Conservation (phyloP, 2,329 filamentous ascomycete genomes). For the Beauveria bassiana region DNA sequence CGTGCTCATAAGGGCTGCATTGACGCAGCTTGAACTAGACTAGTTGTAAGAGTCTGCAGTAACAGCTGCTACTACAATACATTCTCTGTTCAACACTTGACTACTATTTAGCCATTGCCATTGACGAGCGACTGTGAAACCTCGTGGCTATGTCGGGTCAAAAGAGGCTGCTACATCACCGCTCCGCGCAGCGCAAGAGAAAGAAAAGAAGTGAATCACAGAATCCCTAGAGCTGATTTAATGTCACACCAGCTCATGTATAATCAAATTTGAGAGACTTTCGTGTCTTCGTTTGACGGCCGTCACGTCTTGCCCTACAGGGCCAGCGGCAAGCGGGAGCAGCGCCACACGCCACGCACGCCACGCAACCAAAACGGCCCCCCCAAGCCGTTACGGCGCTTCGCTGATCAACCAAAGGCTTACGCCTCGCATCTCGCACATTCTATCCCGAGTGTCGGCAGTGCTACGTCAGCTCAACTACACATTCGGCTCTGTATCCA, state of each 20-base stretch:
- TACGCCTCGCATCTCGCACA: constrained; percentile 6
- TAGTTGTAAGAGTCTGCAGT: too few species aligned
- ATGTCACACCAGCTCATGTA: too few species aligned
- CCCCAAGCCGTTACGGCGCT: neutral
- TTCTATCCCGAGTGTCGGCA: neutral
- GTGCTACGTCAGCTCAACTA: constrained; percentile 3
- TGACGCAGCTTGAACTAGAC: rapidly evolving
- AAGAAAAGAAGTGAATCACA: neutral
- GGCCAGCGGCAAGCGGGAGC: neutral
- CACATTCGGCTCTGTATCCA: neutral
- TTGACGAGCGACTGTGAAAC: too few species aligned
- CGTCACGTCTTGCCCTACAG: neutral
- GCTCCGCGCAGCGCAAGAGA: neutral
- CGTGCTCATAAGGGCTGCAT: too few species aligned
- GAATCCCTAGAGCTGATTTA: neutral
- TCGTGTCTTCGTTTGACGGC: neutral
- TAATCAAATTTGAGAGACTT: neutral
- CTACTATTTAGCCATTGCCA: too few species aligned
- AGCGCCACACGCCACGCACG: constrained; percentile 6
- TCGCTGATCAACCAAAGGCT: neutral
- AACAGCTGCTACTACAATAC: too few species aligned
- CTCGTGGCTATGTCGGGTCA: neutral
- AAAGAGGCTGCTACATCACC: neutral
- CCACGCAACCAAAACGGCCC: neutral
- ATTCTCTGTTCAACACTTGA: too few species aligned